Evolutionary conservation across 371 early-diverging fungal genomes (phyloP).

Genomic region (Thermomucor indicae-seudaticae): DNA sequence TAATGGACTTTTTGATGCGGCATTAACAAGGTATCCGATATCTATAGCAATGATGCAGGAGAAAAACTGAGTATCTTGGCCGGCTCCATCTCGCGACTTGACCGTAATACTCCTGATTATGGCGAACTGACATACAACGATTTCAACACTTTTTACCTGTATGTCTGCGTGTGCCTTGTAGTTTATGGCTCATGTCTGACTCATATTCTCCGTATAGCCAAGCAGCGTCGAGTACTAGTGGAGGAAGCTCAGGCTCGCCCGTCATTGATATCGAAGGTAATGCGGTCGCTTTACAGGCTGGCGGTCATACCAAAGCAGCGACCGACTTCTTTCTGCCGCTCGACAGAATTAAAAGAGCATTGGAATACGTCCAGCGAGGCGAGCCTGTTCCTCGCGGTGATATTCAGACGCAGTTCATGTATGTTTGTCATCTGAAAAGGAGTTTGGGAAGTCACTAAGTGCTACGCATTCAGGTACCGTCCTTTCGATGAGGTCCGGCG

Average conservation of each 20-base stretch:
- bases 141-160: slow-evolving; percentile 78
- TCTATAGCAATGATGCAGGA: slow-evolving; percentile 78
- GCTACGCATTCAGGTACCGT: slow-evolving; percentile 34
- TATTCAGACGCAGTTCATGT: slow-evolving; percentile 80
- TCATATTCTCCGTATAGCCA: slow-evolving; percentile 51
- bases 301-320: slow-evolving; percentile 76
- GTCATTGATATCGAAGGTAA: slow-evolving; percentile 91
- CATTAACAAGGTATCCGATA: neutral
- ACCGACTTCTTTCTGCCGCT: slow-evolving; percentile 93
- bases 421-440: slow-evolving; percentile 10
- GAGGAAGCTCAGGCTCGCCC: slow-evolving; percentile 86
- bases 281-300: slow-evolving; percentile 91
- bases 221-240: slow-evolving; percentile 76
- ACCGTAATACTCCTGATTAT: slow-evolving; percentile 69
- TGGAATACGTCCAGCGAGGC: slow-evolving; percentile 66
- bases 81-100: slow-evolving; percentile 85
- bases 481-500: slow-evolving; percentile 77
- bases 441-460: neutral
- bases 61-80: slow-evolving; percentile 89
- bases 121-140: slow-evolving; percentile 66
- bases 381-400: slow-evolving; percentile 82
- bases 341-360: slow-evolving; percentile 76
- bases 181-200: slow-evolving; percentile 23
- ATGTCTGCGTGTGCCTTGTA: slow-evolving; percentile 2
- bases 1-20: neutral